phyloP scores from a whole-genome alignment of 2,329 filamentous ascomycete species.

The Colletotrichum gigasporum region DNA sequence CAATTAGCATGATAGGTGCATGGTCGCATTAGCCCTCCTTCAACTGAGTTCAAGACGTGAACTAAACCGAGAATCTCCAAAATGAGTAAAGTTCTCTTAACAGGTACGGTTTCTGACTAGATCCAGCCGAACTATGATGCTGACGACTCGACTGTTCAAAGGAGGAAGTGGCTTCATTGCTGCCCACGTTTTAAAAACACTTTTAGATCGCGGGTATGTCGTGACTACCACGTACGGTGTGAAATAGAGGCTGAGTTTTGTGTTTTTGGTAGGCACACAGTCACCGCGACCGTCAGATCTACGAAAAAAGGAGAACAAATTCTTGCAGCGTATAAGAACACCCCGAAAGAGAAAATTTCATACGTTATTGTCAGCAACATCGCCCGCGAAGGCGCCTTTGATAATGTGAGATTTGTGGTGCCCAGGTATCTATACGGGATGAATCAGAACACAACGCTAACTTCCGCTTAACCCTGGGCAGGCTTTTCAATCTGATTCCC shows the following conservation, averaged over 20 bases:
- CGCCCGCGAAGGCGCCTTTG: neutral
- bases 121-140: too few relatives aligned
- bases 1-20: too few relatives aligned
- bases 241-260: neutral
- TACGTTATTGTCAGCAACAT: neutral
- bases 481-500: constrained; percentile 37
- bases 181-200: neutral
- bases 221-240: neutral
- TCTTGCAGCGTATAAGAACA: neutral
- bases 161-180: neutral
- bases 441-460: neutral
- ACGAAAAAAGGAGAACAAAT: neutral
- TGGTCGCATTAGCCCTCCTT: too few relatives aligned
- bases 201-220: neutral
- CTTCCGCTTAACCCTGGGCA: neutral
- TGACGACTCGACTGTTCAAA: too few relatives aligned
- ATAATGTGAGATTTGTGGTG: neutral
- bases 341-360: neutral
- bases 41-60: too few relatives aligned
- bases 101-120: too few relatives aligned
- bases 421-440: too few relatives aligned
- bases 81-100: too few relatives aligned
- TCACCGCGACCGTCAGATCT: neutral
- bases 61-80: too few relatives aligned
- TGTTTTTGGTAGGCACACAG: neutral